A percentile compares a stretch with the other conserved stretches of the same genome.
Conservation (phyloP, 257 asterid genomes). For the Petunia axillaris region DNA sequence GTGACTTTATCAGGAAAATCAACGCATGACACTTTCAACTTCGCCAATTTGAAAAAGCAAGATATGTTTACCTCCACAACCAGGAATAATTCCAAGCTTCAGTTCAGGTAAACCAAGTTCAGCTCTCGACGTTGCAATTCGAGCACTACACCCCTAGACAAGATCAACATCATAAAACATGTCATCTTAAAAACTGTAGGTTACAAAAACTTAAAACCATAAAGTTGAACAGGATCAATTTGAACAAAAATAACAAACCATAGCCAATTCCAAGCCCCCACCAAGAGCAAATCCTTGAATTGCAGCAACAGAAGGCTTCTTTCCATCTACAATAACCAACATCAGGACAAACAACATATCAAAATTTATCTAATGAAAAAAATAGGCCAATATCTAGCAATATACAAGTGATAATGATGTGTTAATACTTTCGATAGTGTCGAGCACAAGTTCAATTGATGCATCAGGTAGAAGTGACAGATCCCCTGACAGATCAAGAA, state of each 20-base stretch:
- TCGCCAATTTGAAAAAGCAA: not conserved
- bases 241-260: conserved; percentile 36
- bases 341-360: not conserved
- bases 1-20: not conserved
- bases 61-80: conserved; percentile 52
- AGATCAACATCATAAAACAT: not conserved
- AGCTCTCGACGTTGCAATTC: conserved; percentile 54
- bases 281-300: conserved; percentile 64
- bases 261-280: conserved; percentile 65
- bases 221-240: not conserved
- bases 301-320: conserved; percentile 67
- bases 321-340: conserved; percentile 42
- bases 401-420: not conserved
- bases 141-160: conserved; percentile 63
- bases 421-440: conserved; percentile 52
- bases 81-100: conserved; percentile 63
- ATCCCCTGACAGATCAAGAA: not conserved
- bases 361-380: not conserved
- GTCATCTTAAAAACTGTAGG: not conserved
- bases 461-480: conserved; percentile 19
- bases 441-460: conserved; percentile 45
- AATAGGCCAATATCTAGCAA: too few species aligned
- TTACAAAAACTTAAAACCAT: not conserved
- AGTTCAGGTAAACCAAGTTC: conserved; percentile 62
- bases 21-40: not conserved